Evolutionary conservation across 2,329 filamentous ascomycete genomes (phyloP).

Genomic region (Hypoxylon sp.): DNA sequence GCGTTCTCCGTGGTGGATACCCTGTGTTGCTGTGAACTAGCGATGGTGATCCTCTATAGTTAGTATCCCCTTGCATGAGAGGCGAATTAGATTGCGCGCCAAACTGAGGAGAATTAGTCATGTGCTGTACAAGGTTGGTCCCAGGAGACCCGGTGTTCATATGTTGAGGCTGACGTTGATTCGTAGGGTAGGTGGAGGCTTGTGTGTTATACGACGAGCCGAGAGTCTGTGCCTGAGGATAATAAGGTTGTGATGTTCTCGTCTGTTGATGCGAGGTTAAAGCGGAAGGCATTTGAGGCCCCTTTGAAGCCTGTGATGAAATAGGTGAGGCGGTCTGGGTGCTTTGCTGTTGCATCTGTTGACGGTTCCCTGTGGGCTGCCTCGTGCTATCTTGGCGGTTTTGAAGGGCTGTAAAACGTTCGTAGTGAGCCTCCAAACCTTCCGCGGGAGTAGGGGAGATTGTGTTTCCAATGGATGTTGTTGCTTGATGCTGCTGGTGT

Average conservation of each 20-base stretch:
- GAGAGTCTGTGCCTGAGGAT: constrained; percentile 50
- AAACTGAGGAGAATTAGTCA: constrained; percentile 55
- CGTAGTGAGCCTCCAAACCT: constrained; percentile 52
- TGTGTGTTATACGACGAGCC: constrained; percentile 51
- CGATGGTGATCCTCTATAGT: constrained; percentile 54
- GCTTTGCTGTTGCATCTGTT: constrained; percentile 49
- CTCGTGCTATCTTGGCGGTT: constrained; percentile 48
- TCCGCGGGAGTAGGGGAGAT: constrained; percentile 47
- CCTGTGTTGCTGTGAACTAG: constrained; percentile 50
- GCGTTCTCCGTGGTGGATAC: constrained; percentile 51
- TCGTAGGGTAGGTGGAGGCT: constrained; percentile 49
- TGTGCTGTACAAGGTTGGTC: constrained; percentile 53
- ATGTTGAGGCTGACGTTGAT: constrained; percentile 52
- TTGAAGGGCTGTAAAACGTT: constrained; percentile 52
- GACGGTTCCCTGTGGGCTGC: constrained; percentile 46
- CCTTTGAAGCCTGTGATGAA: constrained; percentile 50
- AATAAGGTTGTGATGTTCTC: constrained; percentile 51
- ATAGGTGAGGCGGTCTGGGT: constrained; percentile 52
- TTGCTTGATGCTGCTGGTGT: constrained; percentile 48
- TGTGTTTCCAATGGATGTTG: constrained; percentile 45
- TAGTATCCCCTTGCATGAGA: constrained; percentile 53
- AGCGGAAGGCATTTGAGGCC: constrained; percentile 50
- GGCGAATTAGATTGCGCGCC: constrained; percentile 54
- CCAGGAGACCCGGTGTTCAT: constrained; percentile 51
- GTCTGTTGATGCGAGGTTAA: constrained; percentile 51